phyloP scores from a whole-genome alignment of 2,329 filamentous ascomycete species.

The Diaporthe sp. region DNA sequence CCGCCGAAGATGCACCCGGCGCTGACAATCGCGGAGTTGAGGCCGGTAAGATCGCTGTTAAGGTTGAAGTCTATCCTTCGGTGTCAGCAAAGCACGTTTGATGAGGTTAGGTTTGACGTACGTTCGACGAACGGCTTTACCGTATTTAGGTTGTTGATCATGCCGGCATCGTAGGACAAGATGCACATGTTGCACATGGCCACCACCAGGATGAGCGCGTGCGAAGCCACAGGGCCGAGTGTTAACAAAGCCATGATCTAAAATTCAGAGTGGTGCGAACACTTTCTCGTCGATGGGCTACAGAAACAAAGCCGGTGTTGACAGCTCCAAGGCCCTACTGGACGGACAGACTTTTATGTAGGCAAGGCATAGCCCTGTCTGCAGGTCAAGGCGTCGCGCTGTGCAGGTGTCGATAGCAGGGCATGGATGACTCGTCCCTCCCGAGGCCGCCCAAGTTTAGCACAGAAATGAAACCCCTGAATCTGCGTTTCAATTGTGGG shows the following conservation, averaged over 20 bases:
- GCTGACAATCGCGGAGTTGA: constrained; percentile 7
- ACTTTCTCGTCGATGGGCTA: neutral
- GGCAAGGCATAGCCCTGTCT: neutral
- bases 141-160: constrained; percentile 9
- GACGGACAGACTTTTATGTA: constrained; percentile 8
- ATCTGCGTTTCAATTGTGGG: constrained; percentile 1
- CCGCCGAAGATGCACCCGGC: constrained; percentile 2
- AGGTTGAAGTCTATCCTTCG: neutral
- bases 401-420: neutral
- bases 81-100: neutral
- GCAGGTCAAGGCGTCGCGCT: neutral
- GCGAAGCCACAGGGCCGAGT: neutral
- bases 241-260: neutral
- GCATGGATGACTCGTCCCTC: neutral
- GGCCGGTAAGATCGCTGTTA: neutral
- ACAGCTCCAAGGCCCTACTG: neutral
- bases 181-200: constrained; percentile 13
- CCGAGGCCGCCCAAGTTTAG: constrained; percentile 2
- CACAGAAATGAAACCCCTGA: constrained; percentile 10
- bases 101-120: neutral
- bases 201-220: constrained; percentile 5
- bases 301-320: neutral
- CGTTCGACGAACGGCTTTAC: constrained; percentile 6
- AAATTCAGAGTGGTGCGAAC: neutral
- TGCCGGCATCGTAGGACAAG: constrained; percentile 1